Conservation (phyloP, 1,284 basidiomycete species). For the Rhodotorula sp. region DNA sequence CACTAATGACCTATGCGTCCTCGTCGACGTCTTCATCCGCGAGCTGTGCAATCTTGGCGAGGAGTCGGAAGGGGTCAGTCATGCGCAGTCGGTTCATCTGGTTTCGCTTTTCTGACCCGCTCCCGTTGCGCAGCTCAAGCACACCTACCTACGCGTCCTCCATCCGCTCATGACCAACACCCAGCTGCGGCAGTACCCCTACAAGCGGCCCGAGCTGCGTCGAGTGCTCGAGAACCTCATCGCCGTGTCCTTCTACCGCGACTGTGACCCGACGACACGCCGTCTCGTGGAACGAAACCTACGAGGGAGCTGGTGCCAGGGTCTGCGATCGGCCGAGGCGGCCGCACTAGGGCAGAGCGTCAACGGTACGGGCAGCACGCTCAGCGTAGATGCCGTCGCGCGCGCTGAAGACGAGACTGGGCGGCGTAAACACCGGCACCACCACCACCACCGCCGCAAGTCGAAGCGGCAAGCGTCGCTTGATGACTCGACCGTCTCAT, state of each 20-base stretch:
- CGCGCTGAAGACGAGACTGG: slow-evolving; percentile 1
- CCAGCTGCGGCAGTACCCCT: slow-evolving; percentile 76
- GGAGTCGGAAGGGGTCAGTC: slow-evolving; percentile 78
- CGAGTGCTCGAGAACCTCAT: slow-evolving; percentile 77
- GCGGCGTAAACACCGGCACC: not conserved
- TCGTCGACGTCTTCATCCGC: slow-evolving; percentile 94
- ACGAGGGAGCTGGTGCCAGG: slow-evolving; percentile 76
- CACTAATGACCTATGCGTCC: slow-evolving; percentile 92
- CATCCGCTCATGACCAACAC: slow-evolving; percentile 94
- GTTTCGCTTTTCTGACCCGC: not conserved
- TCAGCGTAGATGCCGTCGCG: slow-evolving; percentile 39
- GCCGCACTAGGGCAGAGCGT: not conserved
- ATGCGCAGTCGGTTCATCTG: not conserved
- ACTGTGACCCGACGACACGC: slow-evolving; percentile 80
- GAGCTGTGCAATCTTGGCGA: slow-evolving; percentile 89
- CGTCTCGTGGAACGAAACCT: slow-evolving; percentile 91
- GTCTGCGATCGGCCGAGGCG: slow-evolving; percentile 16
- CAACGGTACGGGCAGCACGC: not conserved
- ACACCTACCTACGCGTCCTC: slow-evolving; percentile 94
- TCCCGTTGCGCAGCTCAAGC: slow-evolving; percentile 74
- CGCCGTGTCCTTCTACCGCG: slow-evolving; percentile 71
- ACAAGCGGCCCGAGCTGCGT: slow-evolving; percentile 89
- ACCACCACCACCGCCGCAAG: not conserved
- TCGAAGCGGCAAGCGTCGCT: slow-evolving; percentile 7
- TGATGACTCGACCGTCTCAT: slow-evolving; percentile 8